phyloP scores from a whole-genome alignment of 2,329 filamentous ascomycete species.

The Colletotrichum lini region DNA sequence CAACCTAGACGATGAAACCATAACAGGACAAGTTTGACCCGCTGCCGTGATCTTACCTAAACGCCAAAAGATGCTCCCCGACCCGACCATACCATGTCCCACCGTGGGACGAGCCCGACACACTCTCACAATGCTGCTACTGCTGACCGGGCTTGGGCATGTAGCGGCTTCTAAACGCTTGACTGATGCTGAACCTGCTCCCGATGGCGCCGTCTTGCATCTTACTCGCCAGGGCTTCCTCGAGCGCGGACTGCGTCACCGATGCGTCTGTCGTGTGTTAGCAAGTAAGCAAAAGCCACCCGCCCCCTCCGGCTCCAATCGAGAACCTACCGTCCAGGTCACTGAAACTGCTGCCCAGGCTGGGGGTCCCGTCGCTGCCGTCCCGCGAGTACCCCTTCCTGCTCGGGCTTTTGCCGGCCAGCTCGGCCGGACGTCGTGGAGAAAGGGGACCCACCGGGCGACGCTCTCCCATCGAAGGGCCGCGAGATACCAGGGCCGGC shows the following conservation, averaged over 20 bases:
- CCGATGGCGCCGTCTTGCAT: conserved; percentile 74
- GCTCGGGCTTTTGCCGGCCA: conserved; percentile 68
- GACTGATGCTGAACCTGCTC: conserved; percentile 78
- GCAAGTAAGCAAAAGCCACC: background rate
- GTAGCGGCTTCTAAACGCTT: conserved; percentile 75
- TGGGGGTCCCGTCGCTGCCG: conserved; percentile 81
- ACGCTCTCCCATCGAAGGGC: conserved; percentile 51
- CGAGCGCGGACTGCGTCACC: conserved; percentile 84
- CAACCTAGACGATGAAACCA: conserved; percentile 10
- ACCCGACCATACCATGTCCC: conserved; percentile 22
- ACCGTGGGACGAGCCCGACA: conserved; percentile 1
- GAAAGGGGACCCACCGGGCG: conserved; percentile 64
- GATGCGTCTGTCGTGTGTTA: conserved; percentile 73
- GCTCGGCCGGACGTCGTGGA: conserved; percentile 71
- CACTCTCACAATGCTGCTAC: conserved; percentile 23
- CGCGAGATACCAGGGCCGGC: conserved; percentile 55
- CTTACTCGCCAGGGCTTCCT: conserved; percentile 82
- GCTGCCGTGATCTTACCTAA: conserved; percentile 39
- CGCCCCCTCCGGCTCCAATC: background rate
- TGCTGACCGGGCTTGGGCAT: conserved; percentile 51
- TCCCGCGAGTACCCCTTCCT: conserved; percentile 68
- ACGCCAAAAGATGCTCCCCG: conserved; percentile 37
- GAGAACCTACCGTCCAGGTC: conserved; percentile 78
- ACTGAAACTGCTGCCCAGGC: conserved; percentile 89
- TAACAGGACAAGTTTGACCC: conserved; percentile 19